Conservation (phyloP, 2,329 filamentous ascomycete species). For the Ceratocystis smalleyi region DNA sequence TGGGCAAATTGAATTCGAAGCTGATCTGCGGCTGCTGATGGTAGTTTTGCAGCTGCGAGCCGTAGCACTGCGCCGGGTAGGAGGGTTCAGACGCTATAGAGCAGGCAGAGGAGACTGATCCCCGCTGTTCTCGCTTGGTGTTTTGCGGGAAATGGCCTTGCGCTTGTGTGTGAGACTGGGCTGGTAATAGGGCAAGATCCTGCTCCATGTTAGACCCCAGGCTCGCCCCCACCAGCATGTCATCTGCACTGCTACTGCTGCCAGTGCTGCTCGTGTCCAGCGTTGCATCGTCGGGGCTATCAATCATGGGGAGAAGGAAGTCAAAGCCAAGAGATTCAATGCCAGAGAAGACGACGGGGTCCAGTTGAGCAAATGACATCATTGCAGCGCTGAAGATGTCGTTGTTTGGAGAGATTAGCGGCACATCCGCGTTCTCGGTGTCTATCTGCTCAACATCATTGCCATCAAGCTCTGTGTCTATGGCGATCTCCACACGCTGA, state of each 20-base stretch:
- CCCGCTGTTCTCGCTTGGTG: not conserved
- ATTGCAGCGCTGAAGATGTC: slow-evolving; percentile 21
- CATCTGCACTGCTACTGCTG: slow-evolving; percentile 10
- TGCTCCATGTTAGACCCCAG: not conserved
- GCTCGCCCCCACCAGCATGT: not conserved
- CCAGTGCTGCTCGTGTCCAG: slow-evolving; percentile 11
- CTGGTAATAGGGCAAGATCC: not conserved
- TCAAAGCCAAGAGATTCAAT: slow-evolving; percentile 5
- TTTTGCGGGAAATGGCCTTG: not conserved
- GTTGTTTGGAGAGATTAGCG: slow-evolving; percentile 23
- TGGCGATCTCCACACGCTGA: not conserved
- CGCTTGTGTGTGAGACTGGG: not conserved
- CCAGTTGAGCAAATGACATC: not conserved
- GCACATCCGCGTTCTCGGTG: slow-evolving; percentile 5
- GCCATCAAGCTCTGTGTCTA: not conserved
- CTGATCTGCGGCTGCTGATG: slow-evolving; percentile 29
- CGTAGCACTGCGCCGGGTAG: slow-evolving; percentile 18
- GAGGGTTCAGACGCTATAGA: not conserved
- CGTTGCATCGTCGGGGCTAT: slow-evolving; percentile 10
- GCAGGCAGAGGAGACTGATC: not conserved
- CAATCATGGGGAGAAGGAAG: slow-evolving; percentile 9
- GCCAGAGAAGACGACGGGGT: not conserved
- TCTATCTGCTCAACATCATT: not conserved
- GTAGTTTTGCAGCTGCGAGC: slow-evolving; percentile 12
- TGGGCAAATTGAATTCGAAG: slow-evolving; percentile 37